These are phyloP conservation scores for Stenogyne calaminthoides DNA, from an alignment of 305 asterid species.

Conservation along the genomic window DNA sequence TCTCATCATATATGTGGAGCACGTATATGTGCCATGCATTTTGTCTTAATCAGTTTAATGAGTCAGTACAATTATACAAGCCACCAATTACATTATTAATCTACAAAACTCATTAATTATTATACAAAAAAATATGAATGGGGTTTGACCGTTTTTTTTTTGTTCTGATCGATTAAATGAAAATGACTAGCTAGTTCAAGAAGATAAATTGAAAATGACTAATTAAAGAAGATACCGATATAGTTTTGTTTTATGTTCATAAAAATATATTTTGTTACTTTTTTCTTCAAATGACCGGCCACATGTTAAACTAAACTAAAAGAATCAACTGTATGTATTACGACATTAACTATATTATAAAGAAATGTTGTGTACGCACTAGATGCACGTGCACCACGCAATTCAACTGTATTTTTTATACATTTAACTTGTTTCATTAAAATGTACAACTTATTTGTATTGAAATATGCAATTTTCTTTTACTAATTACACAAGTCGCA, in stretches of 20 bases:
- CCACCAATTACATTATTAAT: conserved; percentile 12
- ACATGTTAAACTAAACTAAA: neutral
- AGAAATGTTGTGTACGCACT: too few species aligned
- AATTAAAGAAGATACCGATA: neutral
- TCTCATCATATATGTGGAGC: neutral
- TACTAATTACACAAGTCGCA: too few species aligned
- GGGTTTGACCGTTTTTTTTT: neutral
- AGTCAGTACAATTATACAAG: conserved; percentile 2
- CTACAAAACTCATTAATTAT: neutral
- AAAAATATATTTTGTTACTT: neutral
- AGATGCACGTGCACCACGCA: too few species aligned
- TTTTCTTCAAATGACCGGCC: neutral
- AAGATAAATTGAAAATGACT: conserved; percentile 17
- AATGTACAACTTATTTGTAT: too few species aligned
- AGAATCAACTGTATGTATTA: too few species aligned
- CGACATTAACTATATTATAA: too few species aligned
- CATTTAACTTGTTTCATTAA: too few species aligned
- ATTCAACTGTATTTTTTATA: too few species aligned
- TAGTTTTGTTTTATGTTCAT: too few species aligned
- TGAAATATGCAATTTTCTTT: too few species aligned
- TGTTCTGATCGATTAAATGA: neutral
- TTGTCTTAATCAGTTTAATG: neutral
- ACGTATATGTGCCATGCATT: conserved; percentile 15
- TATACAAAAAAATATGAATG: neutral
- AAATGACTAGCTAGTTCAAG: neutral